Conservation (phyloP, 1,284 basidiomycete species). For the Moesziomyces globuligerus region DNA sequence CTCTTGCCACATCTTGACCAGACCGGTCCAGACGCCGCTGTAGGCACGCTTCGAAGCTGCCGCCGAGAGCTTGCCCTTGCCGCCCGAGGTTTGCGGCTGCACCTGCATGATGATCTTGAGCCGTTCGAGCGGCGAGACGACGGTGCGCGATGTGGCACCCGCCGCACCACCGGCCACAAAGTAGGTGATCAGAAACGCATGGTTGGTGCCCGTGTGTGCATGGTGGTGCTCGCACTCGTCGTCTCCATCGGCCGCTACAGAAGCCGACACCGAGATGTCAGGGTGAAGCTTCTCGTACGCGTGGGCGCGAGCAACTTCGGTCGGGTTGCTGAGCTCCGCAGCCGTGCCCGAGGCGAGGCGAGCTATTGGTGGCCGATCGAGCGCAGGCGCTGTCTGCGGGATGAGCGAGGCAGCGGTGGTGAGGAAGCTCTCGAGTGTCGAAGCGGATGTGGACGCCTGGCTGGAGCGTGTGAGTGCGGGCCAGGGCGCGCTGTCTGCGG, state of each 20-base stretch:
- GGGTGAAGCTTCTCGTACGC: slow-evolving; percentile 28
- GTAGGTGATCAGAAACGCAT: slow-evolving; percentile 54
- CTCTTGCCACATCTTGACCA: slow-evolving; percentile 80
- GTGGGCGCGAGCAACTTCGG: slow-evolving; percentile 23
- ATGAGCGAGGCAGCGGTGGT: slow-evolving; percentile 16
- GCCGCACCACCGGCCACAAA: slow-evolving; percentile 78
- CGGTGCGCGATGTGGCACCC: slow-evolving; percentile 79
- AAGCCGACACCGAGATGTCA: too few species aligned
- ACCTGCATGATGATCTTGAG: slow-evolving; percentile 89
- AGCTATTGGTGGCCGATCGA: slow-evolving; percentile 29
- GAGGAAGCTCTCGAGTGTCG: slow-evolving; percentile 43
- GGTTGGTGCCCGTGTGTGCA: slow-evolving; percentile 18
- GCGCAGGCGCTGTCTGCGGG: background rate
- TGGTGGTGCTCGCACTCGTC: background rate
- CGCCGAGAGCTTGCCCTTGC: slow-evolving; percentile 3
- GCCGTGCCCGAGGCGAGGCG: slow-evolving; percentile 3
- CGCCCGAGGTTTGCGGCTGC: slow-evolving; percentile 45
- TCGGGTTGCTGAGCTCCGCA: slow-evolving; percentile 11
- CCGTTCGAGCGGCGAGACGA: slow-evolving; percentile 88
- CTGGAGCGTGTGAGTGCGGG: slow-evolving; percentile 26
- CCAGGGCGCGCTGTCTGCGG: slow-evolving; percentile 9
- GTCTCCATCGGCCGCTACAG: background rate
- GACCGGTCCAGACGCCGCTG: slow-evolving; percentile 59
- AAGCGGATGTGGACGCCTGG: slow-evolving; percentile 41
- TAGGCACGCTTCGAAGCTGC: slow-evolving; percentile 51